Evolutionary conservation across 1,139 yeast species (phyloP).

Genomic region (Saccharomyces hybrid): DNA sequence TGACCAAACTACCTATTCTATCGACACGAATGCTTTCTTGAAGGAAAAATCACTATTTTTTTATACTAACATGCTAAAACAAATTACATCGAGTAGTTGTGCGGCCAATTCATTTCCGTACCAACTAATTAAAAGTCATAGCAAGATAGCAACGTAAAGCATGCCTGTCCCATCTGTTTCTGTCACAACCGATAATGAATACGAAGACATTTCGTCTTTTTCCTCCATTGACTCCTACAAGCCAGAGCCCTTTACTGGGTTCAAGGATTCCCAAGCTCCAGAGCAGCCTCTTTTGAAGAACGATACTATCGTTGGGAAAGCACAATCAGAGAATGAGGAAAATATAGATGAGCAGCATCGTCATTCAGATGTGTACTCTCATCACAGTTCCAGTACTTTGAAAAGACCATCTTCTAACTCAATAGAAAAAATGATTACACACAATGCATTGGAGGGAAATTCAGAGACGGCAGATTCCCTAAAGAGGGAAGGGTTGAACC

Average conservation of each 20-base stretch:
- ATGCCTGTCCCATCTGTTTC: not conserved
- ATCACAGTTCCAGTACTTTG: constrained; percentile 15
- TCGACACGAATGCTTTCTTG: not conserved
- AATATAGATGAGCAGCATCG: not conserved
- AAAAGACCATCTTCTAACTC: constrained; percentile 13
- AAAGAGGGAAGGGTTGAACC: constrained; percentile 18
- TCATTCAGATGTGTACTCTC: constrained; percentile 10
- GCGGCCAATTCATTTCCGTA: not conserved
- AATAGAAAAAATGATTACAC: constrained; percentile 19
- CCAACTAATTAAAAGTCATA: not conserved
- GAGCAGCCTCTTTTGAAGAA: not conserved
- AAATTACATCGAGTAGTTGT: not conserved
- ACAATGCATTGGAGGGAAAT: constrained; percentile 17
- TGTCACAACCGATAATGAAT: constrained; percentile 13
- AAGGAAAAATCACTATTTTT: not conserved
- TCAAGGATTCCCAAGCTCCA: constrained; percentile 1
- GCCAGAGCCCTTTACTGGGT: constrained; percentile 23
- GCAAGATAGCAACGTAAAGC: not conserved
- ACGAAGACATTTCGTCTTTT: constrained; percentile 25
- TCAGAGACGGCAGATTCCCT: constrained; percentile 26
- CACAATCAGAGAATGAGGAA: not conserved
- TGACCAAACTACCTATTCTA: not conserved
- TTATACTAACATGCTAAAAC: not conserved
- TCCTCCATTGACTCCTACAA: constrained; percentile 24
- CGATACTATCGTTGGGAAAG: constrained; percentile 2